Evolutionary conservation across 2,329 filamentous ascomycete species (phyloP), one percentile per base, ranked within the genome.

Genomic region (Hypoxylon sp.): DNA sequence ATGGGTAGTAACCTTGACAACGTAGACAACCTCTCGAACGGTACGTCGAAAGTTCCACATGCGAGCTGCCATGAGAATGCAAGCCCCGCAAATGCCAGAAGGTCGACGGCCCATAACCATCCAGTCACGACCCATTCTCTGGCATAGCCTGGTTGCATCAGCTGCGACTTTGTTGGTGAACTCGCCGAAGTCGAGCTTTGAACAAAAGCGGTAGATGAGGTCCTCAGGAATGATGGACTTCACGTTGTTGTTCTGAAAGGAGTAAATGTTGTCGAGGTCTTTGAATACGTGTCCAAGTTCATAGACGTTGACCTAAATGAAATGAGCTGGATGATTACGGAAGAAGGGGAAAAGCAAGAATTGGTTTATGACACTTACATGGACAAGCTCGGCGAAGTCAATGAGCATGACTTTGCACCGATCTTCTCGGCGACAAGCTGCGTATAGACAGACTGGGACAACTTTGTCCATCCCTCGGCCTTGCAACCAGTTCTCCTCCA

Each of bases 41-140:
- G 94, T 97, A 17, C 96, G 91, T 49, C 95, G 92, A 78, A 97
- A 99, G 80, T 98, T 98, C 86, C 98, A 97, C 92, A 98, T 98
- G 58, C 96, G 92, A 7, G 96, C 95, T 6, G 96, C 96, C 79
- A 99, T 91, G 68, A 99, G 92, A 53, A 99, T 87, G 73, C 95
- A 97, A 11, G 96, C 96, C 69, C 96, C 96, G 79, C 95, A 98
- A 61, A 98, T 91, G 72, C 96, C 96, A 6, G 95, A 95, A 14
- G 96, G 96, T 44, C 96, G 91, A 76, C 96, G 92, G 74, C 96
- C 96, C 78, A 95, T 94, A 51, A 95, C 91, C 89, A 99, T 98
- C 95, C 96, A 98, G 81, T 99, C 96, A 60, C 93, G 87, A 72
- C 93, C 95, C 96, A 99, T 98, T 69, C 96, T 91, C 79, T 92